phyloP scores from a whole-genome alignment of 306 rosid genomes.

The Purshia tridentata region DNA sequence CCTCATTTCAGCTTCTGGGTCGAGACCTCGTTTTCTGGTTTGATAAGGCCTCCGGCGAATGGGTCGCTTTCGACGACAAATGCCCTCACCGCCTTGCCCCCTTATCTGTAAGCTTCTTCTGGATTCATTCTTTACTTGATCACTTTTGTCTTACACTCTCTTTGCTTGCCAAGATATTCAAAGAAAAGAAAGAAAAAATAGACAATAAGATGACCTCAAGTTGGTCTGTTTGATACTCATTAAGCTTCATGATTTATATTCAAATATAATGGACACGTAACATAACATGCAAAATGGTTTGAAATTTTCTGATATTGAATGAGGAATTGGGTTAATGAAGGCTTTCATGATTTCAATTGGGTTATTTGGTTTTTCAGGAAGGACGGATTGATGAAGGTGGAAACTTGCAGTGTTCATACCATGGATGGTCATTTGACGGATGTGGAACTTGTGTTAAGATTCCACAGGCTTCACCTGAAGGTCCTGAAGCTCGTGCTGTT shows the following conservation, averaged over 20 bases:
- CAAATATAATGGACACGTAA: background rate
- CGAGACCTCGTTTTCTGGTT: conserved; percentile 87
- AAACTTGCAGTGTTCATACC: conserved; percentile 94
- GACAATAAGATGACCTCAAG: background rate
- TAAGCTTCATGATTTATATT: background rate
- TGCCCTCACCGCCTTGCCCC: conserved; percentile 99
- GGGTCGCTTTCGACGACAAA: conserved; percentile 92
- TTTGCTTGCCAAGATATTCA: conserved; percentile 15
- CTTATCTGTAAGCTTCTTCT: conserved; percentile 60
- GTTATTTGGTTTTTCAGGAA: conserved; percentile 54
- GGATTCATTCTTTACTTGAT: background rate
- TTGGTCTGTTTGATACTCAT: background rate
- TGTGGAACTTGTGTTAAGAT: conserved; percentile 81
- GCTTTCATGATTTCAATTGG: conserved; percentile 6
- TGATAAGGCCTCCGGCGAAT: conserved; percentile 54
- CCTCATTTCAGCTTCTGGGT: conserved; percentile 93
- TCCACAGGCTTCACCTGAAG: conserved; percentile 87
- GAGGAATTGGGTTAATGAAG: background rate
- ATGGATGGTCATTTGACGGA: conserved; percentile 94
- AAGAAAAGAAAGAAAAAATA: background rate
- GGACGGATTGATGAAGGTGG: conserved; percentile 94
- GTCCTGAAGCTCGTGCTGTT: conserved; percentile 87
- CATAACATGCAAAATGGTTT: background rate
- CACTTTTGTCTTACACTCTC: background rate
- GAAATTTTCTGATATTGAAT: background rate